Base-by-base conservation (phyloP, 1,139 yeast genomes). In the Suhomyces ambrosiae region DNA sequence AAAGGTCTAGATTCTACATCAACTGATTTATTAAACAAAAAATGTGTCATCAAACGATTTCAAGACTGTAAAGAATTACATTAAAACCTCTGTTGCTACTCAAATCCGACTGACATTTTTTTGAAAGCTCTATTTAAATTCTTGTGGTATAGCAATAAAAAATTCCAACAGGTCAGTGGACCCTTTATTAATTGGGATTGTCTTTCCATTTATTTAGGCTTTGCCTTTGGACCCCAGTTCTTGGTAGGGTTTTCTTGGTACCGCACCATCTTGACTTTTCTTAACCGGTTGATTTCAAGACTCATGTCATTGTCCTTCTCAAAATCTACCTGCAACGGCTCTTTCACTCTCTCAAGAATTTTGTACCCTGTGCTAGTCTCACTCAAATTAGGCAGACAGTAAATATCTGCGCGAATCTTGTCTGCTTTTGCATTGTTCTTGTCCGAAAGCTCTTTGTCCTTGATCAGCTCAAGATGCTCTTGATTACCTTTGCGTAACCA, bases 211-310 rank as follows among this genome's bases (percentile, higher is more conserved):
- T 33, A 27, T 28, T 28, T 28, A 3, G 92, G 92, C 52, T 82
- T 79, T 3, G 95, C 80, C 65, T 86, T 87, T 25, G 97, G 98
- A 0, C 98, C 98, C 98, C 98, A 92, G 58, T 86, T 83, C 60
- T 85, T 87, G 2, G 87, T 77, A 9, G 98, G 98, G 57, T 90
- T 90, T 54, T 83, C 89, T 60, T 89, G 98, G 61, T 75, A 90
- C 49, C 96, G 74, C 12, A 88, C 88, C 58, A 90, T 78, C 62
- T 88, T 88, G 44, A 87, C 71, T 48, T 79, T 82, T 50, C 96
- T 74, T 41, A 87, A 68, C 40, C 65, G 69, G 46, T 80, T 80
- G 37, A 85, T 61, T 43, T 68, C 71, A 23, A 67, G 72, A 49
- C 83, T 75, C 29, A 76, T 74, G 23, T 74, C 80, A 46, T 79